Percentiles rank a stretch among this genome's conserved stretches.
phyloP scores from a whole-genome alignment of 2,329 filamentous ascomycete species.

The Verticillium klebahnii region DNA sequence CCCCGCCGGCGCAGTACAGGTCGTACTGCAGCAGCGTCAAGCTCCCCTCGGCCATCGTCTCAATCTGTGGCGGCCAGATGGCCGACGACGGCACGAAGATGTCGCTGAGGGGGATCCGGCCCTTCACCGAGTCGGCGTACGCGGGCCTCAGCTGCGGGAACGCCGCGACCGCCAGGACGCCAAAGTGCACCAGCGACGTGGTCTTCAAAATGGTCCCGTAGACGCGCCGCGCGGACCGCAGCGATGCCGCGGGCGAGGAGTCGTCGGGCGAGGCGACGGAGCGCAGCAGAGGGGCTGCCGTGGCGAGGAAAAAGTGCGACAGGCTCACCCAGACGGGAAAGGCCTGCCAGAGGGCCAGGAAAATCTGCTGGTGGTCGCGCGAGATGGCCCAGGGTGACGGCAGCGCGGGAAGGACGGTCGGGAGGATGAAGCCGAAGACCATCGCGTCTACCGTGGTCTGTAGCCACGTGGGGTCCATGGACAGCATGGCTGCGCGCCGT shows the following conservation, averaged over 20 bases:
- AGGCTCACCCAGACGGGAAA: conserved; percentile 16
- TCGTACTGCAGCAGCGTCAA: conserved; percentile 17
- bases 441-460: conserved; percentile 8
- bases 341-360: conserved; percentile 16
- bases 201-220: conserved; percentile 9
- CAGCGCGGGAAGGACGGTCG: conserved; percentile 12
- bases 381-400: conserved; percentile 11
- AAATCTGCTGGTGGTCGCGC: conserved; percentile 11
- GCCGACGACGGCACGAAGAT: conserved; percentile 13
- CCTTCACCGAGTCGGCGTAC: neutral
- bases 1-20: conserved; percentile 13
- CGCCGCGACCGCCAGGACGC: conserved; percentile 6
- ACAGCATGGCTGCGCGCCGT: conserved; percentile 5
- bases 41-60: conserved; percentile 7
- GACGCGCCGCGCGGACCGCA: neutral
- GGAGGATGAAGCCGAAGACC: conserved; percentile 14
- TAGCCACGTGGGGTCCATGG: conserved; percentile 9
- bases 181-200: conserved; percentile 3
- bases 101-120: neutral
- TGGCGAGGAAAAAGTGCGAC: conserved; percentile 7
- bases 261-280: neutral
- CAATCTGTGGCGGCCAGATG: conserved; percentile 4
- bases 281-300: neutral
- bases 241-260: neutral
- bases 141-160: neutral